phyloP scores from a whole-genome alignment of 129 eudicot genomes.

The Heracleum sosnowskyi region DNA sequence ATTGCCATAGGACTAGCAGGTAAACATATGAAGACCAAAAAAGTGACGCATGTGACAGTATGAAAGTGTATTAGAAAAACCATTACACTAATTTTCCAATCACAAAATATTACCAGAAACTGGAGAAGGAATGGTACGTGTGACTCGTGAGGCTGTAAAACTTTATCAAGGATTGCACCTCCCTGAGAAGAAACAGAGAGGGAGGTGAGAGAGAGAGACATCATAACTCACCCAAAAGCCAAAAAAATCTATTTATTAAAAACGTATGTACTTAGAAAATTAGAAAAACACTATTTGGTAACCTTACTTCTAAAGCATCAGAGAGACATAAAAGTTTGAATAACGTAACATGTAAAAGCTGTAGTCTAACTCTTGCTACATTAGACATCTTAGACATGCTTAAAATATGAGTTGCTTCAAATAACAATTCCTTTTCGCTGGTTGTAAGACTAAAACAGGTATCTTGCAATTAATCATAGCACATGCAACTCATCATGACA shows the following conservation, averaged over 20 bases:
- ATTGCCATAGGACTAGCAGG: not conserved
- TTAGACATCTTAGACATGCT: not conserved
- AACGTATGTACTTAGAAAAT: not conserved
- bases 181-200: constrained; percentile 33
- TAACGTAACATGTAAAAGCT: not conserved
- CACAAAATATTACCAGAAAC: constrained; percentile 56
- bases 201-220: not conserved
- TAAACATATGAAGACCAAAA: not conserved
- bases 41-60: not conserved
- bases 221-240: not conserved
- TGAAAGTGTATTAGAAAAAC: not conserved
- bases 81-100: constrained; percentile 7
- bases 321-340: not conserved
- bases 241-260: not conserved
- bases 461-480: too few relatives aligned
- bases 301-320: too few relatives aligned
- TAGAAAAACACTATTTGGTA: too few relatives aligned
- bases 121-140: constrained; percentile 96
- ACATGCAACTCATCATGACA: too few relatives aligned
- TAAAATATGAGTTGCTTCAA: not conserved
- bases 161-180: constrained; percentile 68
- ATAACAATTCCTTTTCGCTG: not conserved
- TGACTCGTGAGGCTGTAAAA: constrained; percentile 91
- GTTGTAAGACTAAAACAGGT: not conserved
- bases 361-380: not conserved